Evolutionary conservation across 805 yeast species (phyloP), one percentile per base, ranked within the genome.

Genomic region (Ogataea trehaloabstinens): DNA sequence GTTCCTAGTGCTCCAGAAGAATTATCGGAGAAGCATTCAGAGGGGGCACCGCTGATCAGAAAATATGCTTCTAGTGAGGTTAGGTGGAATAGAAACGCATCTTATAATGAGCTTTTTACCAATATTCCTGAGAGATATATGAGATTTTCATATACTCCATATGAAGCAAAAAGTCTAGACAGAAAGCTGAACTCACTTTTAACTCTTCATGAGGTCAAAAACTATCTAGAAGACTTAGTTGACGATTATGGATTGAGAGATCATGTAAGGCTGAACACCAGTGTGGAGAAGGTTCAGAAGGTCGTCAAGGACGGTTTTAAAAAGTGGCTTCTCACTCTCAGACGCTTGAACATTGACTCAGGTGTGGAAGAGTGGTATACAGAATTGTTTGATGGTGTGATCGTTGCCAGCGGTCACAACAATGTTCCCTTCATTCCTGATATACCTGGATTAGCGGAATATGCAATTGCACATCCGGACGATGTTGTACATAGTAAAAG

Each of bases 31-130:
- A n/a, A n/a, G n/a, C n/a, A n/a, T n/a, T n/a, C n/a, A n/a, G n/a
- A n/a, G n/a, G n/a, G n/a, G n/a, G n/a, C n/a, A n/a, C n/a, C n/a
- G n/a, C n/a, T 16, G 15, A 16, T 52, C 19, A 44, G 49, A 10
- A 41, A 44, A 24, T n/a, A 22, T 16, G 19, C 45, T 17, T 41
- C 55, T 10, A 40, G 46, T 21, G 17, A 24, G 18, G 29, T 20
- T 12, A 24, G 28, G 12, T 68, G 73, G 73, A 53, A 40, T 19
- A 55, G 56, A 27, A 60, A 70, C 8, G 76, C 89, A 1, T 75
- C 82, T 54, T 85, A 86, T 56, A 73, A 78, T 34, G 59, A 66
- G 28, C 62, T 85, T 42, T 89, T 81, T 56, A 83, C 95, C 6
- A 85, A 85, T 54, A 74, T 85, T 16, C 77, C 80, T 22, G 67